These are phyloP conservation scores for Podospora anserina DNA, from an alignment of 495 filamentous ascomycete genomes.

Conservation along the genomic window DNA sequence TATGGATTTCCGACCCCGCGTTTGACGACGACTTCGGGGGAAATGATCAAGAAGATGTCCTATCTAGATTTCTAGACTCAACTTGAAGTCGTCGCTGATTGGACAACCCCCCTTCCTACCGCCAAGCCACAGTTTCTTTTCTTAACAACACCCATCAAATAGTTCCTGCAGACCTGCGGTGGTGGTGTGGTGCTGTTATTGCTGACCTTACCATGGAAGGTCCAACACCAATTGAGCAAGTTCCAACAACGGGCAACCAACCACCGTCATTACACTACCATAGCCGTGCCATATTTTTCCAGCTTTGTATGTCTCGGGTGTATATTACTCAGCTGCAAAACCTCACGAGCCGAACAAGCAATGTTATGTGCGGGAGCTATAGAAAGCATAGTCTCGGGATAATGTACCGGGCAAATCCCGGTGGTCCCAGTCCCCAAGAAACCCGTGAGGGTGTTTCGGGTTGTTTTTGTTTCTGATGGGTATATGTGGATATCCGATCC, in stretches of 20 bases:
- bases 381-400: neutral
- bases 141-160: neutral
- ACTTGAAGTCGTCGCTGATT: neutral
- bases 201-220: neutral
- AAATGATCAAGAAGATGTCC: neutral
- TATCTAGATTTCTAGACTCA: neutral
- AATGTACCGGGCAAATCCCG: neutral
- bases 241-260: no score
- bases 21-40: neutral
- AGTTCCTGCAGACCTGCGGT: neutral
- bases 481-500: neutral
- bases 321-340: no score
- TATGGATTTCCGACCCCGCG: constrained; percentile 2
- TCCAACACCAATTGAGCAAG: neutral
- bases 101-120: neutral
- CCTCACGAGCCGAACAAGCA: neutral
- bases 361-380: neutral
- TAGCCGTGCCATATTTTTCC: neutral
- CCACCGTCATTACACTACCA: no score
- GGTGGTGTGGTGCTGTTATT: neutral
- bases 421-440: neutral
- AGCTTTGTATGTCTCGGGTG: no score
- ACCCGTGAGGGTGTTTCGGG: neutral
- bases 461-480: neutral
- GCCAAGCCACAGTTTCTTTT: constrained; percentile 3